Evolutionary conservation across 192 early-diverging fungal species (phyloP).

Genomic region (Coemansia sp.): DNA sequence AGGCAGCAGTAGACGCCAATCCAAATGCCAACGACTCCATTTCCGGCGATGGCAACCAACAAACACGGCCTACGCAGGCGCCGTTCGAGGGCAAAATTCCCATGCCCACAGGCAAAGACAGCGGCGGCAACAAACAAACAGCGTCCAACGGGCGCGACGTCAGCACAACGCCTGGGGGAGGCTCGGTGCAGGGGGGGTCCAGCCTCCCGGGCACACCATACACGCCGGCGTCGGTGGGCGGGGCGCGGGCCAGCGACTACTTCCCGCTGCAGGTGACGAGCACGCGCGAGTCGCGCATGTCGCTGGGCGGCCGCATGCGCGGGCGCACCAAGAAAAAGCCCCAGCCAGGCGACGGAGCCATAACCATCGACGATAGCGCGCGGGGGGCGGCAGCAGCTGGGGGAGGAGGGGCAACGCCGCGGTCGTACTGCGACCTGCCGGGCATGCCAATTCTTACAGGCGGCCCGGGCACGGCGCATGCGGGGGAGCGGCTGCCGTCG

Average conservation of each 20-base stretch:
- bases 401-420: conserved; percentile 17
- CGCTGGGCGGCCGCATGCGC: conserved; percentile 42
- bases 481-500: conserved; percentile 27
- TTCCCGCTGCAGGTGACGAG: conserved; percentile 42
- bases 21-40: background rate
- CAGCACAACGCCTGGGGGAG: background rate
- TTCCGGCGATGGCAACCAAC: background rate
- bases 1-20: conserved; percentile 7
- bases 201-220: conserved; percentile 37
- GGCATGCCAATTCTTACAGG: conserved; percentile 51
- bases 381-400: background rate
- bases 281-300: conserved; percentile 52
- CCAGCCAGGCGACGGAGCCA: background rate
- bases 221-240: conserved; percentile 29
- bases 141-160: background rate
- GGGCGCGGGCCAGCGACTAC: conserved; percentile 30
- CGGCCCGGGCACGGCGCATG: conserved; percentile 10
- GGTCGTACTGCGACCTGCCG: conserved; percentile 52
- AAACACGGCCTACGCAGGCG: background rate
- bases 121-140: background rate
- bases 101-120: background rate
- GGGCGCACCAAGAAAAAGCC: conserved; percentile 21
- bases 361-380: background rate
- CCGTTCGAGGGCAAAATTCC: conserved; percentile 34
- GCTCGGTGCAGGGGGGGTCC: background rate